phyloP scores from a whole-genome alignment of 2,329 filamentous ascomycete genomes.

The Aspergillus tanneri region DNA sequence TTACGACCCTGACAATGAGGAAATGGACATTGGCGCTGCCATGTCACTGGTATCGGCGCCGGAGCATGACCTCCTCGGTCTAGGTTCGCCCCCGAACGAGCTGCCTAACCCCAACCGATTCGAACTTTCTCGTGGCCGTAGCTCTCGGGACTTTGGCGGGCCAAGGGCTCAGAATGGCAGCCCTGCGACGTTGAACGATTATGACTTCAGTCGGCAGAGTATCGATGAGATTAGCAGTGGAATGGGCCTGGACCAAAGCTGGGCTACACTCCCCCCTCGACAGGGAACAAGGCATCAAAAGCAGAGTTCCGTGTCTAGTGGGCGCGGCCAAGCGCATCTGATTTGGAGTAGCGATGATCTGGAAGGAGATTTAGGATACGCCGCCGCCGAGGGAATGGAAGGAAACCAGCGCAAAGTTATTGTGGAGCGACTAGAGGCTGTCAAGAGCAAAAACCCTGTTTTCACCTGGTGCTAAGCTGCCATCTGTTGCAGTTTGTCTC shows the following conservation, averaged over 20 bases:
- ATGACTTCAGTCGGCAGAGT: constrained; percentile 31
- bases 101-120: constrained; percentile 75
- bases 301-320: constrained; percentile 43
- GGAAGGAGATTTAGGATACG: constrained; percentile 91
- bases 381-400: constrained; percentile 90
- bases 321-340: constrained; percentile 37
- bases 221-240: constrained; percentile 32
- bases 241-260: constrained; percentile 38
- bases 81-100: constrained; percentile 56
- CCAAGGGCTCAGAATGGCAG: constrained; percentile 34
- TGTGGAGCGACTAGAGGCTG: constrained; percentile 90
- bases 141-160: constrained; percentile 37
- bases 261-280: constrained; percentile 39
- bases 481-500: neutral
- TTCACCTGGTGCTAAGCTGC: constrained; percentile 85
- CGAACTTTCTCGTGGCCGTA: constrained; percentile 56
- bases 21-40: constrained; percentile 83
- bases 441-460: constrained; percentile 91
- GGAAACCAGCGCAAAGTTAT: constrained; percentile 90
- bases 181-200: constrained; percentile 34
- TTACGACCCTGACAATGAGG: constrained; percentile 65
- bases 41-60: constrained; percentile 57
- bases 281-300: constrained; percentile 31
- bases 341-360: constrained; percentile 69
- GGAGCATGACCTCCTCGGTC: constrained; percentile 67